Evolutionary conservation across 1,284 basidiomycete species (phyloP), one percentile per base, ranked within the genome.

Genomic region (Papiliotrema fonsecae): DNA sequence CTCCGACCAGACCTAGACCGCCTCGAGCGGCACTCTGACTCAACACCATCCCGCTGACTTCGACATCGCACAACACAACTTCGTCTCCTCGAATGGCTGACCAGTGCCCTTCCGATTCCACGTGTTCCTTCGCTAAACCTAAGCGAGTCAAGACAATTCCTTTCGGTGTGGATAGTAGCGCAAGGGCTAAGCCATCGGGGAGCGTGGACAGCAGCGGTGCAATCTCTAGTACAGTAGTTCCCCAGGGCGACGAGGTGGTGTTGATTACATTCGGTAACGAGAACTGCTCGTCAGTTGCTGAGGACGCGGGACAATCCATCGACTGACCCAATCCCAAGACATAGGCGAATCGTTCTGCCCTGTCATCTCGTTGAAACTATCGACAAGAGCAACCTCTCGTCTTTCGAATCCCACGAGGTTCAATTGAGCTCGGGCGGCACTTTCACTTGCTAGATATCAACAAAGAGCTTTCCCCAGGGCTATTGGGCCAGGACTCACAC

Each of bases 311-410:
- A 7, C 14, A n/a, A 31, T 9, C 13, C 28, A 7, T 6, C 10
- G 3, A 44, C 57, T 56, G 28, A 62, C 60, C 60, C 60, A 62
- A 26, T 62, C 60, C 47, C 50, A 62, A 16, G n/a, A 21, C 6
- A 14, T 25, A 16, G 38, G 30, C n/a, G 9, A 6, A 6, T 47
- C 38, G 21, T 10, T 25, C 24, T 46, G 45, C 10, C 45, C 47
- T 9, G 45, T 35, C 16, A 62, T 54, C 13, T 60, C 57, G 6
- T 26, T 50, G 46, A 62, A 60, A 5, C 50, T 56, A 19, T 52
- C 43, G 3, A 56, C 53, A 13, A 60, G 35, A 19, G 52, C 49
- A 1, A 57, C 41, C 37, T 48, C 45, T 26, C 50, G 37, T 28
- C 54, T 28, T 24, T 59, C 57, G 26, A 56, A 56, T 0, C 45